phyloP scores from a whole-genome alignment of 345 rosid genomes.

The Syzygium oleosum region DNA sequence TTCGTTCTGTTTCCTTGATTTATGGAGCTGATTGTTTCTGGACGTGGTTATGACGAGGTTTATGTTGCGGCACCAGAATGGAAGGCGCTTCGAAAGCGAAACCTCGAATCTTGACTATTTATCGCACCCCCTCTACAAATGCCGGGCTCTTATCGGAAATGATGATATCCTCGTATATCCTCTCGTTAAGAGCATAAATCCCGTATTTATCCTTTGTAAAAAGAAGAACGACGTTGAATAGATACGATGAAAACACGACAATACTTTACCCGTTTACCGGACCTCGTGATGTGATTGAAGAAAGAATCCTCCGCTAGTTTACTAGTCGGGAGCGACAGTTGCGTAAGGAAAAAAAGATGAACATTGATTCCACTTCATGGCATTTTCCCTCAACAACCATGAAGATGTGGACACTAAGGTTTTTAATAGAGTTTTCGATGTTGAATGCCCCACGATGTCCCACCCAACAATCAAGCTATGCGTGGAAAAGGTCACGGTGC shows the following conservation, averaged over 20 bases:
- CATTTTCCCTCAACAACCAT: not conserved
- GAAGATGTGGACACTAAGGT: not conserved
- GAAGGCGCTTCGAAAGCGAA: not conserved
- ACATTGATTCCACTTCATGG: not conserved
- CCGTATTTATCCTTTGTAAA: not conserved
- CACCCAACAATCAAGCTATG: not conserved
- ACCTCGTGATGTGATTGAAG: not conserved
- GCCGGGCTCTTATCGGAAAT: not conserved
- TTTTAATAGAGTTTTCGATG: not conserved
- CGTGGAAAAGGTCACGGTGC: not conserved
- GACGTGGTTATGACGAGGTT: not conserved
- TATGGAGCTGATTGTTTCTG: not conserved
- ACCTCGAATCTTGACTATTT: not conserved
- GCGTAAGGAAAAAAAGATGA: not conserved
- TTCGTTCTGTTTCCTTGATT: not conserved
- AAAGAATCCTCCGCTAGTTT: not conserved
- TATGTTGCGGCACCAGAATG: not conserved
- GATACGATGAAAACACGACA: fast-evolving
- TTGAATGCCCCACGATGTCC: not conserved
- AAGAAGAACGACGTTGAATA: not conserved
- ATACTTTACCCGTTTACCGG: not conserved
- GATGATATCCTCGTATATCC: not conserved
- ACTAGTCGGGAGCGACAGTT: not conserved
- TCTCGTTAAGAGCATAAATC: not conserved
- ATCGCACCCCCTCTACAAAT: not conserved